phyloP scores from a whole-genome alignment of 129 eudicot species.

The carrot (Daucus carota) region DH1_v3.0 NC_030383.2:48267001-48267500 shows the following conservation, averaged over 20 bases:
- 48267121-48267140: neutral
- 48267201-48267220: neutral
- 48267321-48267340: conserved; percentile 18
- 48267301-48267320: conserved; percentile 30
- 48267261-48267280: conserved; percentile 51
- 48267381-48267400: conserved; percentile 14
- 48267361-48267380: neutral
- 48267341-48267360: neutral
- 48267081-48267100: neutral
- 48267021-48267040: neutral
- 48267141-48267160: neutral
- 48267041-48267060: neutral
- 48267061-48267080: neutral
- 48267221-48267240: neutral
- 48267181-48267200: neutral
- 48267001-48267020: neutral
- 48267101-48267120: neutral
- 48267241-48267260: neutral
- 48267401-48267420: neutral
- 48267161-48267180: neutral
- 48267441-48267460: conserved; percentile 18
- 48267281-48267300: conserved; percentile 36
- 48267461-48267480: conserved; percentile 6
- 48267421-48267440: conserved; percentile 13
- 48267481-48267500: conserved; percentile 20